phyloP scores from a whole-genome alignment of 306 rosid species.

The Amphicarpaea edgeworthii region DNA sequence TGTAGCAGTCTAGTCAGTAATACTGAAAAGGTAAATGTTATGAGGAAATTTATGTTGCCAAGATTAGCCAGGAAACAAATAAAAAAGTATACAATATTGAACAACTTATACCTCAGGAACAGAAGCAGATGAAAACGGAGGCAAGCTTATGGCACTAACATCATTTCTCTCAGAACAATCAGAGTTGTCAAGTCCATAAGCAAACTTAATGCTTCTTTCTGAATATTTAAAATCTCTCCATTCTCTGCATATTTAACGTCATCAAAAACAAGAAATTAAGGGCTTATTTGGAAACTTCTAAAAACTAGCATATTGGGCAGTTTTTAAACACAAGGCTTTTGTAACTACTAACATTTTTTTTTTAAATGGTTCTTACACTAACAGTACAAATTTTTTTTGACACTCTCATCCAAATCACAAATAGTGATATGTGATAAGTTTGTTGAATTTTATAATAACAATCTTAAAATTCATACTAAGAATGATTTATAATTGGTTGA shows the following conservation, averaged over 20 bases:
- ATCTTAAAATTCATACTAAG: not conserved
- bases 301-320: constrained; percentile 4
- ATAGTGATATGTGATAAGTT: not conserved
- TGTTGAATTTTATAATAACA: not conserved
- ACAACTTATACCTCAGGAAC: constrained; percentile 68
- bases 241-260: constrained; percentile 61
- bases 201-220: constrained; percentile 65
- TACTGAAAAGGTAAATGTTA: not conserved
- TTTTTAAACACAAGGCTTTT: not conserved
- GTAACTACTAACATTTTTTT: not conserved
- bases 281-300: not conserved
- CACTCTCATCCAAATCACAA: not conserved
- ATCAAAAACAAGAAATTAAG: constrained; percentile 25
- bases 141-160: constrained; percentile 52
- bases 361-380: too few species aligned
- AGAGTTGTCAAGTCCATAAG: constrained; percentile 49
- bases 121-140: constrained; percentile 78
- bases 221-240: constrained; percentile 80
- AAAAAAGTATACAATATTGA: not conserved
- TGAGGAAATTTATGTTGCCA: not conserved
- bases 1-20: constrained; percentile 10
- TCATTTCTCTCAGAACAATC: constrained; percentile 54
- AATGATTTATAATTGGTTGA: not conserved
- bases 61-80: constrained; percentile 29
- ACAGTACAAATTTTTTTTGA: not conserved